A percentile compares a stretch with the other conserved stretches of the same genome.
Conservation (phyloP, 345 rosid genomes). For the Dipteronia dyeriana region DNA sequence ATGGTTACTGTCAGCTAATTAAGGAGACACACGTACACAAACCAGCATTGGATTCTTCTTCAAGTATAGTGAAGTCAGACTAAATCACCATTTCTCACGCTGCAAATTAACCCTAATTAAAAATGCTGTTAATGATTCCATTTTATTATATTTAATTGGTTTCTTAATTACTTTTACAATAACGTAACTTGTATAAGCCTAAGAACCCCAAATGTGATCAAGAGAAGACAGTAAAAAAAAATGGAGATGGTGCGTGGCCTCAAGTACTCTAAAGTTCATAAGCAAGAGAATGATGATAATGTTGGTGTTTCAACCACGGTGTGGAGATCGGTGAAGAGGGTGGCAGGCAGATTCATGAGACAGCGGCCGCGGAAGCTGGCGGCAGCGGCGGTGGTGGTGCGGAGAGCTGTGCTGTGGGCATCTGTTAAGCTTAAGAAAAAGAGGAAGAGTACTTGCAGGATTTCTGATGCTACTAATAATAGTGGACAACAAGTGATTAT, state of each 20-base stretch:
- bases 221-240: neutral
- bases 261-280: neutral
- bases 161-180: too few species aligned
- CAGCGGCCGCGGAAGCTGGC: slow-evolving; percentile 19
- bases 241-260: neutral
- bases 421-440: slow-evolving; percentile 13
- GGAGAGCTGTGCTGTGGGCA: slow-evolving; percentile 6
- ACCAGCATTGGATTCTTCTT: slow-evolving; percentile 13
- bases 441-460: slow-evolving; percentile 17
- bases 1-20: neutral
- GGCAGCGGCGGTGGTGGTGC: neutral
- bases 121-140: too few species aligned
- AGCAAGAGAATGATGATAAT: neutral
- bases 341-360: slow-evolving; percentile 6
- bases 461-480: neutral
- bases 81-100: neutral
- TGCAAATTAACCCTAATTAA: neutral
- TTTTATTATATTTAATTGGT: too few species aligned
- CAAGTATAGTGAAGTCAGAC: neutral
- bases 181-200: neutral
- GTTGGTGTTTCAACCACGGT: neutral
- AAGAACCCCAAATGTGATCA: neutral
- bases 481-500: neutral
- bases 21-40: neutral
- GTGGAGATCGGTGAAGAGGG: slow-evolving; percentile 24